phyloP scores from a whole-genome alignment of 306 rosid genomes.

The Cucumis cinereus region DNA sequence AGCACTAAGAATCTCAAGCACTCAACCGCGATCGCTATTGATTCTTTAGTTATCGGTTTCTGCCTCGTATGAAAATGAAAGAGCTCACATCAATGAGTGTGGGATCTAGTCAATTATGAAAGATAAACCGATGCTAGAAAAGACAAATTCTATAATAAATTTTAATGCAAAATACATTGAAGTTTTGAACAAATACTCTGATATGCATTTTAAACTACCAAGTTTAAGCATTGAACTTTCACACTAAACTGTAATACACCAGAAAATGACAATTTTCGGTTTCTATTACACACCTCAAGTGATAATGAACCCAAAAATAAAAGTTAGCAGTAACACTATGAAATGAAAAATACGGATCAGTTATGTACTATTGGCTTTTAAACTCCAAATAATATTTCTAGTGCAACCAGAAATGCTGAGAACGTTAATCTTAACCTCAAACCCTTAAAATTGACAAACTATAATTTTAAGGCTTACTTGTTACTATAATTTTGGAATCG shows the following conservation, averaged over 20 bases:
- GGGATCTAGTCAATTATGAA: neutral
- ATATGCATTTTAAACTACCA: neutral
- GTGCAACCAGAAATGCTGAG: neutral
- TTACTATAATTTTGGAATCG: too few species aligned
- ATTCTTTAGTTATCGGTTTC: slow-evolving; percentile 63
- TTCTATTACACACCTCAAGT: neutral
- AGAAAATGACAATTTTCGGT: neutral
- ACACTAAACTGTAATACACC: neutral
- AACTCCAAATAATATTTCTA: neutral
- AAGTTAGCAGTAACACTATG: neutral
- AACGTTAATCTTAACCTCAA: neutral
- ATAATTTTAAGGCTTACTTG: too few species aligned
- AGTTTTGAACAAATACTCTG: neutral
- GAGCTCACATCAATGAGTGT: neutral
- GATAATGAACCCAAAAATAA: neutral
- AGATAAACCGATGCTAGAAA: neutral
- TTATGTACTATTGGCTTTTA: neutral
- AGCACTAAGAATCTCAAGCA: slow-evolving; percentile 70
- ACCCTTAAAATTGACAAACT: too few species aligned
- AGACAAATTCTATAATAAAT: neutral
- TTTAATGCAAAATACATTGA: neutral
- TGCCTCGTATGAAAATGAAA: slow-evolving; percentile 16
- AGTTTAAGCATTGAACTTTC: neutral
- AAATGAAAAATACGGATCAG: neutral
- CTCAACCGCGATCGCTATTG: slow-evolving; percentile 51